Evolutionary conservation across 768 basidiomycete genomes (phyloP).

Genomic region (Gymnopilus junonius): DNA sequence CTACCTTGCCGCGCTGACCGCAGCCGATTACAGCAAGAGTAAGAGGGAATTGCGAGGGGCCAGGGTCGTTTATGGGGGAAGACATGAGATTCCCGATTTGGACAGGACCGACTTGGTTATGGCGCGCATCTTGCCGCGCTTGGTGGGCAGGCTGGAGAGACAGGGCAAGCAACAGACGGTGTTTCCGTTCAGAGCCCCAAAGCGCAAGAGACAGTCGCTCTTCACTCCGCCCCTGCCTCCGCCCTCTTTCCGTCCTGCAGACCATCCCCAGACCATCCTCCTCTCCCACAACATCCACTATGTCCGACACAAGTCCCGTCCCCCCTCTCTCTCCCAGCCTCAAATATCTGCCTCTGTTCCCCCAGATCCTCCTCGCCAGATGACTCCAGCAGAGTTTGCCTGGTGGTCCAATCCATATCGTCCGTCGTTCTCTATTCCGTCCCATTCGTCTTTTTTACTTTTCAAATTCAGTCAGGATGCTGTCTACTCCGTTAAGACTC

Average conservation of each 20-base stretch:
- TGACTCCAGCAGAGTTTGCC: slow-evolving; percentile 62
- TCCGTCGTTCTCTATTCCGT: slow-evolving; percentile 35
- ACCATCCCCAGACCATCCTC: slow-evolving; percentile 62
- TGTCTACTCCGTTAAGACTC: slow-evolving; percentile 63
- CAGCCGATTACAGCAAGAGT: slow-evolving; percentile 83
- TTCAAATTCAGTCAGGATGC: slow-evolving; percentile 63
- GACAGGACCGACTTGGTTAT: slow-evolving; percentile 35
- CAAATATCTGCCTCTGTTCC: slow-evolving; percentile 22
- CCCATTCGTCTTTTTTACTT: not conserved
- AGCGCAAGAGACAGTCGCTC: slow-evolving; percentile 32
- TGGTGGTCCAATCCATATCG: slow-evolving; percentile 83
- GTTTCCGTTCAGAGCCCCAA: slow-evolving; percentile 28
- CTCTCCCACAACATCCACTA: slow-evolving; percentile 57
- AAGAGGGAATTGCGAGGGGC: slow-evolving; percentile 41
- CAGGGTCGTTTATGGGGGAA: not conserved
- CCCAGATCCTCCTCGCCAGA: slow-evolving; percentile 51
- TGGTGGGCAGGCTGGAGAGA: slow-evolving; percentile 46
- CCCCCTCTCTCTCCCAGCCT: slow-evolving; percentile 48
- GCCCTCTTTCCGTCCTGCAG: slow-evolving; percentile 50
- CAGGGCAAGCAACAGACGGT: slow-evolving; percentile 24
- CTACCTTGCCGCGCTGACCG: slow-evolving; percentile 82
- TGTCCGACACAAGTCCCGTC: slow-evolving; percentile 58
- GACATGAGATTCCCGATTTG: not conserved
- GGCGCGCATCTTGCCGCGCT: slow-evolving; percentile 76
- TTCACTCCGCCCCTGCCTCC: slow-evolving; percentile 36